Percentiles rank a stretch among this genome's conserved stretches.
These are phyloP conservation scores for Aphanomyces astaci DNA, from an alignment of 352 stramenopile genomes.

Conservation along the genomic window DNA sequence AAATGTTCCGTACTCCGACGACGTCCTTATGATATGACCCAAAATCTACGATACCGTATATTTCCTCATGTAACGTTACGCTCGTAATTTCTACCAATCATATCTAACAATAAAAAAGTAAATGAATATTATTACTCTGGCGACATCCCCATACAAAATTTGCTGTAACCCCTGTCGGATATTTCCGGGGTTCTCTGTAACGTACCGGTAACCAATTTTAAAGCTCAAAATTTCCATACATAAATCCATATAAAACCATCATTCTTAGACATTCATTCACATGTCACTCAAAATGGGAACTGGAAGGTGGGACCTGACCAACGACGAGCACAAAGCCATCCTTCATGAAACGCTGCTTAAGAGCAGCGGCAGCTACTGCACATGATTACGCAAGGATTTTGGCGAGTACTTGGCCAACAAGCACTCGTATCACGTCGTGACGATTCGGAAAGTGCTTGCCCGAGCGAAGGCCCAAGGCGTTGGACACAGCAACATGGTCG, in stretches of 20 bases:
- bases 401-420: neutral
- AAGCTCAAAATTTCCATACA: neutral
- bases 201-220: no score
- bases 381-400: neutral
- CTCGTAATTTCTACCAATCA: no score
- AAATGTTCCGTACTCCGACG: no score
- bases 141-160: no score
- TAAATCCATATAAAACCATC: neutral
- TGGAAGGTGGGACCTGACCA: neutral
- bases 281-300: neutral
- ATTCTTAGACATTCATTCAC: neutral
- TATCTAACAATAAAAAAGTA: no score
- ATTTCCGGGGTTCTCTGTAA: no score
- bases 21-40: no score
- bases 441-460: neutral
- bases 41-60: no score
- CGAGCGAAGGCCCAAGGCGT: neutral
- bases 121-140: no score
- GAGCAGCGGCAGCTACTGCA: neutral
- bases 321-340: neutral
- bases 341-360: neutral
- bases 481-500: neutral
- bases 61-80: no score
- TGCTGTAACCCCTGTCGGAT: no score
- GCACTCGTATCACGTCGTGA: neutral